Conservation (phyloP, 2,329 filamentous ascomycete genomes). For the Penicillium italicum region DNA sequence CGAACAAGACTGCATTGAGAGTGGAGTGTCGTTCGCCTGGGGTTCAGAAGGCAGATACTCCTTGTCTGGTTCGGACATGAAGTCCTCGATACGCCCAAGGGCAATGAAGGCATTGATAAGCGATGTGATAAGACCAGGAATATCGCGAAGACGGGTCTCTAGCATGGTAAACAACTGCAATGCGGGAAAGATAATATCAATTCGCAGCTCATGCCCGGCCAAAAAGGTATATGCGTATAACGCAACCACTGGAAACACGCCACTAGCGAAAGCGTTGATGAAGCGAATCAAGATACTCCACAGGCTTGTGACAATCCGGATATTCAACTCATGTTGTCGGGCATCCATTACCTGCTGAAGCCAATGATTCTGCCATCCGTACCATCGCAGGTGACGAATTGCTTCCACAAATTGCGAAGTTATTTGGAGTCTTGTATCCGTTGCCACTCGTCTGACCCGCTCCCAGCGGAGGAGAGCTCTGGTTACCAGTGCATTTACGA, state of each 20-base stretch:
- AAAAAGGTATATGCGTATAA: slow-evolving; percentile 78
- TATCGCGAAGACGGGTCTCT: slow-evolving; percentile 67
- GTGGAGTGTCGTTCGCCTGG: slow-evolving; percentile 28
- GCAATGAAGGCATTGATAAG: slow-evolving; percentile 80
- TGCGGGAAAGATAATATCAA: slow-evolving; percentile 84
- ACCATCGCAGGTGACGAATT: slow-evolving; percentile 75
- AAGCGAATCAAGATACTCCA: slow-evolving; percentile 63
- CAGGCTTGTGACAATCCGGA: slow-evolving; percentile 61
- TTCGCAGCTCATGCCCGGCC: slow-evolving; percentile 62
- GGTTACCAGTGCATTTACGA: slow-evolving; percentile 66
- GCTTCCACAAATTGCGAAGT: slow-evolving; percentile 84
- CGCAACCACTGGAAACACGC: slow-evolving; percentile 73
- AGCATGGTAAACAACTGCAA: slow-evolving; percentile 76
- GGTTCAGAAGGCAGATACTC: slow-evolving; percentile 55
- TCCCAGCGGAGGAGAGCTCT: slow-evolving; percentile 66
- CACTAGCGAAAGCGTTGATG: slow-evolving; percentile 67
- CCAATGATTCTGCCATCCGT: slow-evolving; percentile 78
- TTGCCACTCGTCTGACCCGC: slow-evolving; percentile 65
- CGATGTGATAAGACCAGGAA: slow-evolving; percentile 71
- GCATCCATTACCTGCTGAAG: slow-evolving; percentile 65
- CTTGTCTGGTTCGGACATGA: slow-evolving; percentile 83
- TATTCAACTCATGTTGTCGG: slow-evolving; percentile 63
- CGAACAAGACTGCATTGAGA: slow-evolving; percentile 58
- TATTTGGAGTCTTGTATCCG: slow-evolving; percentile 73
- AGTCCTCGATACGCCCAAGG: slow-evolving; percentile 74